phyloP scores from a whole-genome alignment of 1,284 basidiomycete genomes.

The Leccinum variabile region DNA sequence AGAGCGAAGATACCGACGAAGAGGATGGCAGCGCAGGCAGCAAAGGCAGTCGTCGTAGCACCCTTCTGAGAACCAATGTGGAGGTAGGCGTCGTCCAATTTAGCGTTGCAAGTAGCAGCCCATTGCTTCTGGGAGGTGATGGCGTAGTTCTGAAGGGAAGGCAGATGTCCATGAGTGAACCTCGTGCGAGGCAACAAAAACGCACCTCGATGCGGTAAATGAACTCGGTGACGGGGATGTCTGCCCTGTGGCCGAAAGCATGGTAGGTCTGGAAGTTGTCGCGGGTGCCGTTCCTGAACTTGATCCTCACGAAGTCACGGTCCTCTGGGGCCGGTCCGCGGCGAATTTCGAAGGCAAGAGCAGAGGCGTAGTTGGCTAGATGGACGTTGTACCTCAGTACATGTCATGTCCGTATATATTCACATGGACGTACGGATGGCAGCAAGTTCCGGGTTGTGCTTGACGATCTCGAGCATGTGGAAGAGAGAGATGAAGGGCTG shows the following conservation, averaged over 20 bases:
- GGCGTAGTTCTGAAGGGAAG: no score
- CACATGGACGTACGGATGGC: constrained; percentile 57
- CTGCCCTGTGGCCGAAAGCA: constrained; percentile 66
- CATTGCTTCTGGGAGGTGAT: no score
- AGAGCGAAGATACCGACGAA: no score
- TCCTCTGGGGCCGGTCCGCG: constrained; percentile 70
- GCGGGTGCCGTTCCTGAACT: constrained; percentile 81
- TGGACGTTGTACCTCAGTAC: constrained; percentile 11
- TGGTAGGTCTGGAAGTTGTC: constrained; percentile 59
- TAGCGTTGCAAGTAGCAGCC: no score
- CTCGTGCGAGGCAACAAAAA: background rate
- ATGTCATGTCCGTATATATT: background rate
- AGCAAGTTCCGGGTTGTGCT: constrained; percentile 56
- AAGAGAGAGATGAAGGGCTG: constrained; percentile 88
- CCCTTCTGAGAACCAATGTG: no score
- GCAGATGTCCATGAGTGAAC: background rate
- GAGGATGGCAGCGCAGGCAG: no score
- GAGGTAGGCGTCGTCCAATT: no score
- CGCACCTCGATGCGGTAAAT: no score
- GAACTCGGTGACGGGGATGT: constrained; percentile 77
- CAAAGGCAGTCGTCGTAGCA: no score
- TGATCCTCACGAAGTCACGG: constrained; percentile 77
- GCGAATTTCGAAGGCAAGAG: constrained; percentile 77
- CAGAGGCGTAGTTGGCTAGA: constrained; percentile 76
- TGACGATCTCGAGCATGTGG: constrained; percentile 66